Evolutionary conservation across 345 rosid species (phyloP), one percentile per base, ranked within the genome.

Genomic region (Sonneratia caseolaris): DNA sequence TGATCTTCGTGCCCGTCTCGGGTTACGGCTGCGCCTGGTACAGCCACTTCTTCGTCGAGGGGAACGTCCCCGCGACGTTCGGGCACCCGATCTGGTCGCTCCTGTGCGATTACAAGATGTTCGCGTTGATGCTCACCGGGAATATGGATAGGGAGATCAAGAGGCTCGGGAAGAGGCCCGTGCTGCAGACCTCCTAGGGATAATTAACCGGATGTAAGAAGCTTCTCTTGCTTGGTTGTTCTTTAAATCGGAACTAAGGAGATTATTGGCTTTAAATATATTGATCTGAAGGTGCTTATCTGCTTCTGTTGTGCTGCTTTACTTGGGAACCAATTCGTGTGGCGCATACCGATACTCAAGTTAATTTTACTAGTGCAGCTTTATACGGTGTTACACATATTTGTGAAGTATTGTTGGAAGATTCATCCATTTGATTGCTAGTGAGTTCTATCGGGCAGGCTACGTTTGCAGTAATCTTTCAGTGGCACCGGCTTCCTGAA

Each of bases 21-120:
- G 97, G 97, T 11, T 90, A 95, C 73, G 99, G 96, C 11, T 78
- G 78, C 70, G 99, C 93, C 13, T 92, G 99, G 97, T 92, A 88
- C 79, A 89, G 97, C 82, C 97, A 95, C 80, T 92, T 95, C 85
- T 92, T 90, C 80, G 93, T 95, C 70, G 97, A 95, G 82, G 78
- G 94, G 73, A 95, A 95, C 74, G 76, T 85, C 75, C 97, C 94
- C 22, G 89, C 91, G 18, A 83, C 86, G 71, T 90, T 86, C 78
- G 97, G 92, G 61, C 98, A 91, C 77, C 97, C 97, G 19, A 35
- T 94, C 71, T 91, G 97, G 97, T 91, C 98, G 22, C 77, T 91
- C 69, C 72, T 85, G 1, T 94, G 97, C 77, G 97, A 91, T 84
- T 86, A 70, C 75, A 90, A 88, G 87, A 94, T 94, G 98, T 94